Conservation (phyloP, 1,284 basidiomycete genomes). For the Tetrapyrgos nigripes region DNA sequence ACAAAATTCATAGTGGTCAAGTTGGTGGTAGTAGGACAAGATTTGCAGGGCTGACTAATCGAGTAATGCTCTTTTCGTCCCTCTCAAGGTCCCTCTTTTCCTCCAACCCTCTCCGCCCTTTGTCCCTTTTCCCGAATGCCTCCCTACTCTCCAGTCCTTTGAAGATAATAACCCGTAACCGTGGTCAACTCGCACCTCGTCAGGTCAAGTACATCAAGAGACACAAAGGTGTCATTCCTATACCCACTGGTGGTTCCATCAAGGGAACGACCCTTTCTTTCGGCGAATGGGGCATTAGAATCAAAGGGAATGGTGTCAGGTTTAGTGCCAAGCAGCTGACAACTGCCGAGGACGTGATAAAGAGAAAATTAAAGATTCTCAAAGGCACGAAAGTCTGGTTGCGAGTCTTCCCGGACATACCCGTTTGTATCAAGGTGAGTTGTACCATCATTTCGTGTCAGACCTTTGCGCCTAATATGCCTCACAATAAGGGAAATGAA, state of each 20-base stretch:
- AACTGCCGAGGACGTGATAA: constrained; percentile 88
- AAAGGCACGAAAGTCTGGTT: constrained; percentile 92
- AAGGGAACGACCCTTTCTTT: constrained; percentile 94
- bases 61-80: constrained; percentile 22
- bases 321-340: constrained; percentile 93
- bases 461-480: background rate
- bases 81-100: constrained; percentile 13
- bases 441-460: background rate
- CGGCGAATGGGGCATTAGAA: constrained; percentile 92
- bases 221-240: constrained; percentile 87
- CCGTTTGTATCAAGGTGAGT: constrained; percentile 93
- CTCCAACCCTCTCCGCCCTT: background rate
- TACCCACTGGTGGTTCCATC: constrained; percentile 88
- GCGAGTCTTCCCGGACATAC: constrained; percentile 95
- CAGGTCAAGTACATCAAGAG: constrained; percentile 85
- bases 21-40: background rate
- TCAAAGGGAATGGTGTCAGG: constrained; percentile 83
- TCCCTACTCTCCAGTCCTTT: constrained; percentile 21
- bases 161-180: constrained; percentile 45
- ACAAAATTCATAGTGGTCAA: constrained; percentile 66
- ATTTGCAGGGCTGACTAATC: background rate
- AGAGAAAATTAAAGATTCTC: constrained; percentile 89
- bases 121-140: background rate
- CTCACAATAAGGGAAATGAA: constrained; percentile 83
- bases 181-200: constrained; percentile 79